These are phyloP conservation scores for Pythium utonaiense DNA, from an alignment of 352 stramenopile species.

Conservation along the genomic window DNA sequence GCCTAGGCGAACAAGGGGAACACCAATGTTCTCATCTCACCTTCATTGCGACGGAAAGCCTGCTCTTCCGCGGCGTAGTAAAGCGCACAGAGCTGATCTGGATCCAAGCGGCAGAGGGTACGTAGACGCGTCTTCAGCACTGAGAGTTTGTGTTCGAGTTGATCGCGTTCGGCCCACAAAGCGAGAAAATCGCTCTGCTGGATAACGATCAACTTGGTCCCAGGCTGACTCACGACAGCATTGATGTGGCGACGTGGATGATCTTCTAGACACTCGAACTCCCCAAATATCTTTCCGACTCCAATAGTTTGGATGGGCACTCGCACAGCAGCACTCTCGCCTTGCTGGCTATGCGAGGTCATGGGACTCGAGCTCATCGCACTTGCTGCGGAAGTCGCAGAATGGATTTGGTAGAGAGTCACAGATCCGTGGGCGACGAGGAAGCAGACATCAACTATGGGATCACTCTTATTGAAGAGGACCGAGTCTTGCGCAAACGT, in stretches of 20 bases:
- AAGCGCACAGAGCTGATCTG: constrained; percentile 37
- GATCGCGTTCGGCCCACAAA: constrained; percentile 29
- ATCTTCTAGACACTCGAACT: constrained; percentile 38
- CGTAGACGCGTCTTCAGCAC: constrained; percentile 32
- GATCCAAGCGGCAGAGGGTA: constrained; percentile 31
- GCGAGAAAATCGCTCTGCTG: constrained; percentile 32
- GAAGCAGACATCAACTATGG: constrained; percentile 29
- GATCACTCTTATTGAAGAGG: constrained; percentile 32
- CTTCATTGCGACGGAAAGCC: constrained; percentile 40
- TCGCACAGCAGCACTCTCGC: constrained; percentile 15
- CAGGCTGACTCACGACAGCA: constrained; percentile 20
- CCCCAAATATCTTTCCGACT: constrained; percentile 38
- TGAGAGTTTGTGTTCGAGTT: constrained; percentile 30
- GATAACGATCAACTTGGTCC: constrained; percentile 35
- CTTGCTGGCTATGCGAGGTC: neutral
- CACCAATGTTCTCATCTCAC: constrained; percentile 8
- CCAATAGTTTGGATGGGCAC: constrained; percentile 30
- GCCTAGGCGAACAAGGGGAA: too few species aligned
- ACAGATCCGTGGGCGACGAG: constrained; percentile 37
- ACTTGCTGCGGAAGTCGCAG: neutral
- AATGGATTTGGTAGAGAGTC: constrained; percentile 32
- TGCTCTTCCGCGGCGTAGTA: constrained; percentile 37
- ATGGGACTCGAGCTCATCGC: neutral
- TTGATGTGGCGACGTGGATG: constrained; percentile 27
- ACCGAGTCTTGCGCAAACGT: constrained; percentile 26